Base-by-base conservation (phyloP, 192 early-diverging fungal genomes). In the Paraglomus brasilianum region DNA sequence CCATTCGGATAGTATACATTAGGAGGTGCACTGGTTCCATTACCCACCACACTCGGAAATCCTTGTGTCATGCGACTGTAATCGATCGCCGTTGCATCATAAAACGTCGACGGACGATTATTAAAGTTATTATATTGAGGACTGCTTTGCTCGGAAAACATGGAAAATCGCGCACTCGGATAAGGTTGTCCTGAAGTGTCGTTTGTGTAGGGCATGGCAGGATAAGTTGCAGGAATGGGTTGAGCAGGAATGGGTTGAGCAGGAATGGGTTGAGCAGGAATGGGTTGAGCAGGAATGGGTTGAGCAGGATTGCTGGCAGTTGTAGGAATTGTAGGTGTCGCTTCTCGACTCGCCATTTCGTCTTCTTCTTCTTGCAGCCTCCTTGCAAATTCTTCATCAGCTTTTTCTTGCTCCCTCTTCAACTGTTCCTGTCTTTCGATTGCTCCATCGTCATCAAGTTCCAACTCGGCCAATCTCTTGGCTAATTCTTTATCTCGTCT, bases 331-430 rank as follows among this genome's bases (percentile, higher is more conserved):
- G 53, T 17, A 30, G 17, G 17, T 17, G 17, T 56, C 10, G 21
- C 21, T 30, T 11, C 3, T 17, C 6, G 17, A 2, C 13, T n/a
- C 13, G 48, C 48, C 17, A n/a, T 1, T 30, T 56, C 21, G 17
- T 56, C 21, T 56, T 56, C 53, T 64, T 64, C 62, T 48, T 64
- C 62, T 21, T n/a, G 17, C 42, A 66, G 17, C 50, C 44, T 38
- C 41, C 48, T 66, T 5, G 65, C 65, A 36, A 5, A 66, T 41
- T 66, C 65, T 52, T 66, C 65, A 52, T 66, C 65, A 1, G 8
- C 36, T 39, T 66, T 66, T 30, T 66, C 65, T 66, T 66, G 65
- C 30, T 30, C 30, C 30, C 30, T 30, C 30, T 30, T 30, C 30
- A 30, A 30, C 13, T 50, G 21, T 40, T 40, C n/a, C 52, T 40